These are phyloP conservation scores for Plasmopara viticola DNA, from an alignment of 352 stramenopile genomes.

Conservation along the genomic window DNA sequence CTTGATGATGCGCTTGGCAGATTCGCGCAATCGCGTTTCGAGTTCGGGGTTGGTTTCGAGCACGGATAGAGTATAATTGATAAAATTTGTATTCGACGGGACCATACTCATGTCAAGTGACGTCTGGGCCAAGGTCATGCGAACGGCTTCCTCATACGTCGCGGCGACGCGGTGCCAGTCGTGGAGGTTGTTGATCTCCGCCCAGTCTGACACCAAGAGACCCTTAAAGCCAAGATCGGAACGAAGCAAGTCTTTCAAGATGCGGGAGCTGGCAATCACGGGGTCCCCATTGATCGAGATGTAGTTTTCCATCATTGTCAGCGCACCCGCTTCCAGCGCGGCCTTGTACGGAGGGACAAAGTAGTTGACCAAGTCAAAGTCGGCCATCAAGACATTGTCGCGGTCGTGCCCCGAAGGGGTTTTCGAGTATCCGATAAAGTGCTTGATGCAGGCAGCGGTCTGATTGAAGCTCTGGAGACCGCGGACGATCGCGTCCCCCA, in stretches of 20 bases:
- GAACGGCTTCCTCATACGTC: slow-evolving; percentile 42
- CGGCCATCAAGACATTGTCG: slow-evolving; percentile 49
- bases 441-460: slow-evolving; percentile 80
- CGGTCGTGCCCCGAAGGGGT: slow-evolving; percentile 71
- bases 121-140: slow-evolving; percentile 58
- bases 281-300: slow-evolving; percentile 88
- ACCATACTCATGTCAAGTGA: slow-evolving; percentile 90
- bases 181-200: slow-evolving; percentile 85
- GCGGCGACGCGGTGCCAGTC: slow-evolving; percentile 43
- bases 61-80: slow-evolving; percentile 38
- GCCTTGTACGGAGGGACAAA: slow-evolving; percentile 77
- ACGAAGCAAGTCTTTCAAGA: slow-evolving; percentile 72
- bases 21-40: slow-evolving; percentile 38
- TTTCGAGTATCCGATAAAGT: slow-evolving; percentile 79
- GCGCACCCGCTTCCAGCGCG: slow-evolving; percentile 56
- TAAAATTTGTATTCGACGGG: slow-evolving; percentile 32
- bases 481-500: slow-evolving; percentile 34
- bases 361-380: slow-evolving; percentile 76
- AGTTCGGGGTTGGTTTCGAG: slow-evolving; percentile 27
- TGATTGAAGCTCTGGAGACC: slow-evolving; percentile 67
- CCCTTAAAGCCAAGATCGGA: slow-evolving; percentile 74
- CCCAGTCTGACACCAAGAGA: slow-evolving; percentile 88
- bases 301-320: slow-evolving; percentile 91
- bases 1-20: slow-evolving; percentile 53
- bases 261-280: slow-evolving; percentile 68